Evolutionary conservation across 768 basidiomycete genomes (phyloP), one percentile per base, ranked within the genome.

Genomic region (Neoboletus subvelutipes): DNA sequence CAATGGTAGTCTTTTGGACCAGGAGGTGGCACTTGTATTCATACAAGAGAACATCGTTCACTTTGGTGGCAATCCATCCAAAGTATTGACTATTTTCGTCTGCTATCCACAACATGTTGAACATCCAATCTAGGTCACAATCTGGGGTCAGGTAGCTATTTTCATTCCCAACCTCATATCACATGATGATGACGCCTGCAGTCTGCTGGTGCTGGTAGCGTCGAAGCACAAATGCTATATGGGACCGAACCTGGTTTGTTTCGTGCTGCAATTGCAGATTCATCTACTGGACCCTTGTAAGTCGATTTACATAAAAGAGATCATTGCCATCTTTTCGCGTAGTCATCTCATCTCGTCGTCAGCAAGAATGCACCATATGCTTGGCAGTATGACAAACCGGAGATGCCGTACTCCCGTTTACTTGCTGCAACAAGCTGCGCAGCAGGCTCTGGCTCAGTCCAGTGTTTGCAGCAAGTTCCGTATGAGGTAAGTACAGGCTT

Each of bases 11-110:
- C 70, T 88, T 17, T 73, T 72, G 34, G 88, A 90, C 65, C 85
- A 88, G 68, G 72, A 77, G 1, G 72, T 76, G 33, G 85, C 85
- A 0, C 69, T 91, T 0, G 61, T 72, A 17, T 90, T 87, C 68
- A 71, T 89, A 1, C 80, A 86, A 58, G 73, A 84, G n/a, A 86
- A 90, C 61, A 83, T 88, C 18, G 78, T 73, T 4, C 77, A 77
- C 3, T 89, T 89, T 63, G 86, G 86, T 13, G 87, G 87, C 1
- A 81, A 87, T 68, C 80, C 81, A 15, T 59, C 70, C 13, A 86
- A 84, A 71, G 83, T 64, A 50, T 15, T 77, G 8, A 2, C 15
- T 18, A 22, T 26, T 15, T 20, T 52, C 5, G 13, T 36, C 11
- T 18, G 1, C 7, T 31, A 18, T 53, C 12, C 11, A 15, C n/a